A percentile compares a stretch with the other conserved stretches of the same genome.
phyloP scores from a whole-genome alignment of 495 filamentous ascomycete genomes.

The Pyronema domesticum region DNA sequence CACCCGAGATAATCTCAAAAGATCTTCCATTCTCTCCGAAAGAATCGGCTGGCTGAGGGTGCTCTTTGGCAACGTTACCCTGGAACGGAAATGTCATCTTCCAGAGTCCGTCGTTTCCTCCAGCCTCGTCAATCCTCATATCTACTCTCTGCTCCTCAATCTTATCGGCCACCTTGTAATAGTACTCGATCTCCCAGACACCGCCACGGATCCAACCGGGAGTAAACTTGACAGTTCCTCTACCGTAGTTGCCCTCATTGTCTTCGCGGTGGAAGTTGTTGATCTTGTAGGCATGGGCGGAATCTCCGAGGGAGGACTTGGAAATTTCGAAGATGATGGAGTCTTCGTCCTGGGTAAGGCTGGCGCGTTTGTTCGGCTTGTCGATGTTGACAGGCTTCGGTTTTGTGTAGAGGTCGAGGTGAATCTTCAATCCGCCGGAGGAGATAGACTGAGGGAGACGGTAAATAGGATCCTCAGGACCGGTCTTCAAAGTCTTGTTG shows the following conservation, averaged over 20 bases:
- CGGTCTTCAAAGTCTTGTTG: constrained; percentile 9
- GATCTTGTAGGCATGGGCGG: constrained; percentile 10
- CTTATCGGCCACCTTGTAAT: constrained; percentile 9
- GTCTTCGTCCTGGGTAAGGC: constrained; percentile 15
- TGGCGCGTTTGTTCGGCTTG: background rate
- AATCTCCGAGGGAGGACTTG: constrained; percentile 15
- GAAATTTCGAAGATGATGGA: constrained; percentile 21
- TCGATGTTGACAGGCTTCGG: background rate
- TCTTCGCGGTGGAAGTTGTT: constrained; percentile 16
- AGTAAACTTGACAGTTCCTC: constrained; percentile 10
- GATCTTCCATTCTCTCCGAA: constrained; percentile 17
- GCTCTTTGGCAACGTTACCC: constrained; percentile 16
- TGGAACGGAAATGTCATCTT: constrained; percentile 16
- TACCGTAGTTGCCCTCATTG: constrained; percentile 13
- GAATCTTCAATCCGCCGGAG: constrained; percentile 21
- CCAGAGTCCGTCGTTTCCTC: constrained; percentile 16
- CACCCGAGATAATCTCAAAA: constrained; percentile 19
- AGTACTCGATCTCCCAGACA: constrained; percentile 14
- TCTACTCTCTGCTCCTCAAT: constrained; percentile 10
- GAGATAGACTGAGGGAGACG: constrained; percentile 22
- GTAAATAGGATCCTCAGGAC: constrained; percentile 18
- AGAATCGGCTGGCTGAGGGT: background rate
- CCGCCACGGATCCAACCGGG: constrained; percentile 15
- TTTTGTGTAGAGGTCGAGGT: constrained; percentile 16
- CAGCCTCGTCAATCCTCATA: constrained; percentile 14